A percentile compares a stretch with the other conserved stretches of the same genome.
phyloP scores from a whole-genome alignment of 2,329 filamentous ascomycete genomes.

The Microdochium trichocladiopsis region DNA sequence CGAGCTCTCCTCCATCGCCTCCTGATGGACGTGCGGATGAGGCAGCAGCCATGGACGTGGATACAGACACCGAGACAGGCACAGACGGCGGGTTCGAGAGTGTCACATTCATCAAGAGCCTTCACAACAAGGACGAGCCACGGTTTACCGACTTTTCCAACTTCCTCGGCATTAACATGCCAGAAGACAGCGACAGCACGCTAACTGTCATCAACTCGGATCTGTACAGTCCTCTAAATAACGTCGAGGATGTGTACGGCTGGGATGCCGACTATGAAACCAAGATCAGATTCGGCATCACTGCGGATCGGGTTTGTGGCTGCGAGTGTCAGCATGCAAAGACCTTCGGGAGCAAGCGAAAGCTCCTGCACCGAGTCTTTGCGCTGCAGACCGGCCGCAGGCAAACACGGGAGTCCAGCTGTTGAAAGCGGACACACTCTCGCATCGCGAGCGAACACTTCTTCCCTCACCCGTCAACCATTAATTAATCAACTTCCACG shows the following conservation, averaged over 20 bases:
- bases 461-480: too few species aligned
- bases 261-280: constrained; percentile 43
- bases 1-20: constrained; percentile 10
- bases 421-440: background rate
- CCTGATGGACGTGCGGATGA: constrained; percentile 7
- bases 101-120: constrained; percentile 9
- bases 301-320: background rate
- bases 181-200: constrained; percentile 17
- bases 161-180: constrained; percentile 24
- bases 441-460: background rate
- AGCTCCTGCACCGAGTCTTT: background rate
- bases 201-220: constrained; percentile 19
- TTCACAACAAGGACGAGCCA: constrained; percentile 2
- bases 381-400: background rate
- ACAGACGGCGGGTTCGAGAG: constrained; percentile 12
- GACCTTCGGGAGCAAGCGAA: background rate
- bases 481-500: background rate
- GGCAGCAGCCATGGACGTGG: constrained; percentile 9
- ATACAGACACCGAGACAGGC: constrained; percentile 16
- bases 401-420: background rate
- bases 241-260: constrained; percentile 38
- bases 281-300: background rate
- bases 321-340: background rate
- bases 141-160: constrained; percentile 31
- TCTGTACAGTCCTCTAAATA: constrained; percentile 13